A percentile compares a stretch with the other conserved stretches of the same genome.
phyloP scores from a whole-genome alignment of 306 rosid genomes.

The Trifolium fragiferum region DNA sequence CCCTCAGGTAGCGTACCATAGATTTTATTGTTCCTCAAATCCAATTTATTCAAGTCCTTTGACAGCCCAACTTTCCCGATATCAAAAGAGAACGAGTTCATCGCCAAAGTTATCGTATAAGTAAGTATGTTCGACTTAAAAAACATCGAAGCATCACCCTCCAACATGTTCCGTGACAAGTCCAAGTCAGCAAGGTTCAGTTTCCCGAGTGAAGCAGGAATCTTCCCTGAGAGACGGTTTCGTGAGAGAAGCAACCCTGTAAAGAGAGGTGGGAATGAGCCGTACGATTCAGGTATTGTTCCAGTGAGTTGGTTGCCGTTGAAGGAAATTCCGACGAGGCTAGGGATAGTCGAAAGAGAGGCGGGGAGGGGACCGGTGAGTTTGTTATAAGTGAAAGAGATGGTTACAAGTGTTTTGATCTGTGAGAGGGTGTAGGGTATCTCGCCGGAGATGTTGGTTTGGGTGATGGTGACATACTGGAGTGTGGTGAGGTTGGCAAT shows the following conservation, averaged over 20 bases:
- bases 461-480: not conserved
- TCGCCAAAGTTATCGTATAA: constrained; percentile 5
- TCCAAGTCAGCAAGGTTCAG: constrained; percentile 38
- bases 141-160: constrained; percentile 48
- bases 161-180: constrained; percentile 29
- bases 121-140: constrained; percentile 30
- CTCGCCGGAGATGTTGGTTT: constrained; percentile 31
- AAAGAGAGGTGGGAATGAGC: constrained; percentile 13
- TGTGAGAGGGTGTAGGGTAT: constrained; percentile 35
- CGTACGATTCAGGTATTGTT: constrained; percentile 37
- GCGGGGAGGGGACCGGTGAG: constrained; percentile 36
- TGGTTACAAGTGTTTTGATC: constrained; percentile 33
- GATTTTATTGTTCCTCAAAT: constrained; percentile 37
- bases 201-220: constrained; percentile 31
- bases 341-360: constrained; percentile 37
- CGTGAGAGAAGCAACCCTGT: not conserved
- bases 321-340: constrained; percentile 36
- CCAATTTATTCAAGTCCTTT: not conserved
- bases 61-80: constrained; percentile 36
- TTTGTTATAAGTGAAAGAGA: constrained; percentile 38
- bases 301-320: constrained; percentile 38
- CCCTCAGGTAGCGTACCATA: constrained; percentile 36
- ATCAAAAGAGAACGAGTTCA: constrained; percentile 36
- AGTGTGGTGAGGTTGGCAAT: constrained; percentile 33
- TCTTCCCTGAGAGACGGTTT: constrained; percentile 39